Base-by-base conservation (phyloP, 176 grass and related monocot species). In the Ananas comosus region DNA sequence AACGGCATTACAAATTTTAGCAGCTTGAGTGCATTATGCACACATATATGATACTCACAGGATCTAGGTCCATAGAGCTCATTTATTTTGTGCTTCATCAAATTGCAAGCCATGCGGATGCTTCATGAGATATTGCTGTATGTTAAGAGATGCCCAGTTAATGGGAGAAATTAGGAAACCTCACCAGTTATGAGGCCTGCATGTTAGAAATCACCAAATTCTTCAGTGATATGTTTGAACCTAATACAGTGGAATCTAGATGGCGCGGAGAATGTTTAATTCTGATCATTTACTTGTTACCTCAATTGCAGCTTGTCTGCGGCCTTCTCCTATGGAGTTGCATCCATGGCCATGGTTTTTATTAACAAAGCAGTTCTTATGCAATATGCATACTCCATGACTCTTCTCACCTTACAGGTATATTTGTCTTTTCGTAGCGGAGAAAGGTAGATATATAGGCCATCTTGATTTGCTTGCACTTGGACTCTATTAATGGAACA, bases 261-360 rank as follows among this genome's bases (percentile, higher is more conserved):
- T 61, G n/a, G n/a, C 4, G 0, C 4, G 4, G 21, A 61, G 9
- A n/a, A 61, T 22, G 7, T 22, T 9, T 16, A 67, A 1, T 65
- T 50, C 48, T 83, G 2, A 83, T 49, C 12, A 65, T 77, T 82
- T 78, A 42, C 10, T n/a, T 63, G 2, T 27, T 64, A 27, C 59
- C 56, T 12, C 57, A 49, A 4, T 22, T 96, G 68, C 76, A 97
- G 93, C 79, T 92, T 97, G 64, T 72, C 86, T 83, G 69, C 89
- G 0, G 89, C 89, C 53, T 81, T 92, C 28, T 92, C 93, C 42
- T 97, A 97, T 92, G 93, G 93, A 80, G 29, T 90, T 52, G 59
- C 89, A 75, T 97, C 93, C 2, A 92, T 97, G 93, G 81, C 80
- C 8, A 97, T 97, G 93, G 93, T 97, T 81, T 97, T 97, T 12